Evolutionary conservation across 345 rosid genomes (phyloP).

Genomic region (Salix caprea): DNA sequence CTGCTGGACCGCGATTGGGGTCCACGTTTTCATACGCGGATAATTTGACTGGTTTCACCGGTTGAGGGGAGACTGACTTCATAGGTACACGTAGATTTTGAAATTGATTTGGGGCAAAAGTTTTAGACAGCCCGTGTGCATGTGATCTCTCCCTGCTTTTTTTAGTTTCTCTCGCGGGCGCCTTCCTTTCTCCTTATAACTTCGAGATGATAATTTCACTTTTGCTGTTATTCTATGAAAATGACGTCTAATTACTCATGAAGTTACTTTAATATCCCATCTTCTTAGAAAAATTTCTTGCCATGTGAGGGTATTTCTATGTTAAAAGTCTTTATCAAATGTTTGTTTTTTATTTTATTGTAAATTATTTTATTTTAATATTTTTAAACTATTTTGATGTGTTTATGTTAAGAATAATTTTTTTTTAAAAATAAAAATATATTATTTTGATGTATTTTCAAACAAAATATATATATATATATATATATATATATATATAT

Average conservation of each 20-base stretch:
- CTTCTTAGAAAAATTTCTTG: no score
- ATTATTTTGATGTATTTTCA: no score
- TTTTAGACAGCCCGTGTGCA: constrained; percentile 15
- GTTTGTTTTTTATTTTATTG: no score
- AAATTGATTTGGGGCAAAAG: neutral
- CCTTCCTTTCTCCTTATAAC: neutral
- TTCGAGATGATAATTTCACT: neutral
- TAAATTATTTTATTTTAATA: no score
- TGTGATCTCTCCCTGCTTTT: constrained; percentile 11
- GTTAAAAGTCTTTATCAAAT: no score
- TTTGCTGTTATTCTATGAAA: neutral
- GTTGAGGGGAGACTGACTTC: constrained; percentile 1
- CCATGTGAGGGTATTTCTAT: no score
- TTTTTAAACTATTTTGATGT: no score
- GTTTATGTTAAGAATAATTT: no score
- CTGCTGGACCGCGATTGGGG: constrained; percentile 17
- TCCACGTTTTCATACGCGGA: constrained; percentile 24
- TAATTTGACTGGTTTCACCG: constrained; percentile 24
- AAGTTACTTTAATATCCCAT: neutral
- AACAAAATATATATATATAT: no score
- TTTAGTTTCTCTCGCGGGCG: neutral
- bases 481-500: no score
- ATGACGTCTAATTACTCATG: neutral
- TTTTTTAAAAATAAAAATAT: no score
- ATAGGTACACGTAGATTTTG: constrained; percentile 27